Evolutionary conservation across 768 basidiomycete genomes (phyloP), one percentile per base, ranked within the genome.

Genomic region (Boletus reticuloceps): DNA sequence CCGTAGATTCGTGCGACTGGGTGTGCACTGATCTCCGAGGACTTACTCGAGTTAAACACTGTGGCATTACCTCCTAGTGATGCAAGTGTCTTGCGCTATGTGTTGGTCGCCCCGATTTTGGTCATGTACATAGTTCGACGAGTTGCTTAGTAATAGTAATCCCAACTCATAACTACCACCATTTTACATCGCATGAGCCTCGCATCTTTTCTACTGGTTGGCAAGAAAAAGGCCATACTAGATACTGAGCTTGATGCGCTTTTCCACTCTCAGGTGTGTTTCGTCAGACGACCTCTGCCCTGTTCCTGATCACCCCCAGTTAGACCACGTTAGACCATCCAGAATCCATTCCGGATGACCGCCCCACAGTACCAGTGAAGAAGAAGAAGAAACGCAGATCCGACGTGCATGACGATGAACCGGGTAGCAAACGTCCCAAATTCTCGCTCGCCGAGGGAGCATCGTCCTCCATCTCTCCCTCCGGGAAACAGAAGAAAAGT

Each of bases 211-310:
- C 75, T 87, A 0, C 67, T 85, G 17, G 63, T 76, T 32, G 68
- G 69, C 12, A 75, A 71, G 46, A 69, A 66, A 8, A 74, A 74
- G 47, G 66, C 65, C 7, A 72, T 85, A 29, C 27, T 29, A 34
- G 88, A 89, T 63, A 70, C 70, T 5, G 86, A 86, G 44, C 75
- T 91, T 10, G 85, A 89, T 62, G 75, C 78, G 25, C 62, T 91
- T 29, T 88, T 91, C 65, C 76, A 76, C 31, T 65, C 77, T 37
- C 77, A 79, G 57, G 85, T 84, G 56, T 59, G 81, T 67, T 40
- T n/a, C 40, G 40, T 32, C 9, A 22, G 25, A 39, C 32, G 6
- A 13, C 8, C 16, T 29, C 27, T 2, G 10, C 12, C 12, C 1
- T 44, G 66, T 47, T 11, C 43, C 54, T 49, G 29, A 65, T 45